These are phyloP conservation scores for Wickerhamomyces bovis DNA, from an alignment of 805 yeast species.

Conservation along the genomic window DNA sequence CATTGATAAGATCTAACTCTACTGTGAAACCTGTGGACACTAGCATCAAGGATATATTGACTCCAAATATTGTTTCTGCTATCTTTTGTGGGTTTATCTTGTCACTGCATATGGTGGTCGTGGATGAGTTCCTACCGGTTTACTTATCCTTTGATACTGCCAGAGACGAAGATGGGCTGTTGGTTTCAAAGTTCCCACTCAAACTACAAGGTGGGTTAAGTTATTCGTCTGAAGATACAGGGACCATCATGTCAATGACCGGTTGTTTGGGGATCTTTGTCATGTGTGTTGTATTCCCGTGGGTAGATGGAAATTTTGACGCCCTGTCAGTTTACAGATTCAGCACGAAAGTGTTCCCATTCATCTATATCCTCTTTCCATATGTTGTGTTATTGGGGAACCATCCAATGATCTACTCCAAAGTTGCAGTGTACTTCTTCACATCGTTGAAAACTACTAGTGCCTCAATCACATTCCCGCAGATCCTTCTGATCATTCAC, in stretches of 20 bases:
- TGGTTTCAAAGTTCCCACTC: conserved; percentile 40
- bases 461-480: not conserved
- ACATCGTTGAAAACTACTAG: not conserved
- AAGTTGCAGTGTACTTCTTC: conserved; percentile 16
- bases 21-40: not conserved
- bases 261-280: conserved; percentile 48
- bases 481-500: not conserved
- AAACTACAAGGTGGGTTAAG: conserved; percentile 48
- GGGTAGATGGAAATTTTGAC: conserved; percentile 41
- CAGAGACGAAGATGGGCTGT: conserved; percentile 19
- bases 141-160: conserved; percentile 15
- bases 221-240: conserved; percentile 40
- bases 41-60: not conserved
- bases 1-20: not conserved
- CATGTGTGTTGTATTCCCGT: conserved; percentile 46
- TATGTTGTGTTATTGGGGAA: conserved; percentile 38
- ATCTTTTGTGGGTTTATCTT: not conserved
- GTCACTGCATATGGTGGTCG: not conserved
- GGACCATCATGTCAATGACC: conserved; percentile 42
- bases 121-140: not conserved
- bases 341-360: conserved; percentile 36
- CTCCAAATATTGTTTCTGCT: not conserved
- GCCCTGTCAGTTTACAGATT: conserved; percentile 38
- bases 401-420: conserved; percentile 5
- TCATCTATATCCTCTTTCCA: conserved; percentile 41